Base-by-base conservation (phyloP, 2,329 filamentous ascomycete species). In the Cladosporium oxysporum region DNA sequence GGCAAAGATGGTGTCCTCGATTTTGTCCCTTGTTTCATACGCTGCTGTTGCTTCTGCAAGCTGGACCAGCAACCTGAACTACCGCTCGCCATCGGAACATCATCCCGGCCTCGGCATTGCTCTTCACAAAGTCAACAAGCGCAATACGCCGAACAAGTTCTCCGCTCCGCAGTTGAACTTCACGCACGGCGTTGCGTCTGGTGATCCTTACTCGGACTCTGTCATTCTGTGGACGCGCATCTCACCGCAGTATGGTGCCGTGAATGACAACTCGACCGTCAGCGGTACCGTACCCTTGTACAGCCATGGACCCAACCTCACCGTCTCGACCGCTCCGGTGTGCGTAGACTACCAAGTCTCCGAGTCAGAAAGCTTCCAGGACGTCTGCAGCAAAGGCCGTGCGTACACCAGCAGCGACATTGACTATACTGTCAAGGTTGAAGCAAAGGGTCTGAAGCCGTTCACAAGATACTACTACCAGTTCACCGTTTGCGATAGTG, bases 361-460 rank as follows among this genome's bases (percentile, higher is more conserved):
- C 16, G 77, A 78, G 23, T 82, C 84, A 69, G 73, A 81, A 59
- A 76, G 79, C n/a, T 79, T 85, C 35, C 76, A 77, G 12, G 72
- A 79, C 2, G 78, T 85, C 8, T 85, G 86, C 1, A 81, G 84
- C 60, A 80, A 79, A 1, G 90, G 90, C 5, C 84, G 78, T 41
- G 88, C 84, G 0, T 91, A 88, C 73, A 92, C 90, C 0, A 90
- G 84, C 41, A 90, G 86, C 0, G 90, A 92, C 73, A 86, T 92
- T 58, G 90, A 93, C 73, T 93, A 88, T 74, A 92, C 90, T 0
- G 80, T 92, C 67, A 91, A 91, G 82, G 85, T 91, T 16, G 89
- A 92, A 76, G 90, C 89, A 1, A 83, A 78, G 58, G 83, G 84
- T 16, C 75, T 92, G 49, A 78, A 84, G 61, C 82, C 89, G 0